Evolutionary conservation across 306 rosid species (phyloP).

Genomic region (Gastrolobium bilobum): DNA sequence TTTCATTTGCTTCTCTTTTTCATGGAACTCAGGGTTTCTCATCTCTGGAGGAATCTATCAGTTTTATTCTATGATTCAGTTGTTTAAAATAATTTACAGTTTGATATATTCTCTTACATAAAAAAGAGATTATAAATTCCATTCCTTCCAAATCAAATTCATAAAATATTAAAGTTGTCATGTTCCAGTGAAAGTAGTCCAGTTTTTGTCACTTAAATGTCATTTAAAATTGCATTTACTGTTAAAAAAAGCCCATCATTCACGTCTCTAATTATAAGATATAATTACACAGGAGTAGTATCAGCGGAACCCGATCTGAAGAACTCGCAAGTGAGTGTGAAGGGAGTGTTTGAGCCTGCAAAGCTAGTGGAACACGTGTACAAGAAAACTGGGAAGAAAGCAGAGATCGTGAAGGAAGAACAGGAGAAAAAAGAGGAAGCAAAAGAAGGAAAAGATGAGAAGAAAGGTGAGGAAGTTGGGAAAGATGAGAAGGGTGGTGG

Average conservation of each 20-base stretch:
- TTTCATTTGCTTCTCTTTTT: neutral
- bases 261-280: too few relatives aligned
- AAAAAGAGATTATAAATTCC: slow-evolving; percentile 29
- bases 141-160: slow-evolving; percentile 33
- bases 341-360: slow-evolving; percentile 72
- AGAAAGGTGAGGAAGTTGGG: too few relatives aligned
- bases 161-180: slow-evolving; percentile 10
- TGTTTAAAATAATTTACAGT: neutral
- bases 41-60: slow-evolving; percentile 33
- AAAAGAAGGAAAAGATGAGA: too few relatives aligned
- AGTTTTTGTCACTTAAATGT: slow-evolving; percentile 27
- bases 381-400: too few relatives aligned
- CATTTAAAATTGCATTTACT: slow-evolving; percentile 12
- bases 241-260: slow-evolving; percentile 39
- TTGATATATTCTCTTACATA: slow-evolving; percentile 38
- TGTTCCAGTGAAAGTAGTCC: slow-evolving; percentile 46
- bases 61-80: slow-evolving; percentile 29
- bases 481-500: too few relatives aligned
- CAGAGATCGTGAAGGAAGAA: too few relatives aligned
- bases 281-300: slow-evolving; percentile 70
- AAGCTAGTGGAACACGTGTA: slow-evolving; percentile 57
- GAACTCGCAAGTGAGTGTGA: slow-evolving; percentile 79
- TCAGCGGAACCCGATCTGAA: slow-evolving; percentile 87
- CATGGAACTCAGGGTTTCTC: slow-evolving; percentile 14
- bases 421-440: too few relatives aligned